Base-by-base conservation (phyloP, 345 rosid species). In the Salix dunnii region DNA sequence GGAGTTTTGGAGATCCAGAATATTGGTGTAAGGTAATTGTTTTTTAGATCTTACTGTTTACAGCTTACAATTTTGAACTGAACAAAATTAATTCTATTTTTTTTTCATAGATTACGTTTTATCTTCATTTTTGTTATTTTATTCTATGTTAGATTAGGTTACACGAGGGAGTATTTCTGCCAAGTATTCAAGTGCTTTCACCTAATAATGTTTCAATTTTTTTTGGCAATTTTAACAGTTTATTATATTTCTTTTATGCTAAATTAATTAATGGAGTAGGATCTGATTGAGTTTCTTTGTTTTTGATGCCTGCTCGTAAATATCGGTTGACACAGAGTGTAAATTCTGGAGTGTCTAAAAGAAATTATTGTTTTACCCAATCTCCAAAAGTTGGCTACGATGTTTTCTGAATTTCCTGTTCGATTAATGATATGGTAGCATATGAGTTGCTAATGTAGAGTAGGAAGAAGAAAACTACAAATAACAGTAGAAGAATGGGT, bases 11-110 rank as follows among this genome's bases (percentile, higher is more conserved):
- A 67, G 76, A 70, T 70, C 70, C 58, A 30, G 71, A 73, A 74
- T 49, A 71, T 67, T 31, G 20, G 30, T 63, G 49, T 8, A 28
- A 82, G 87, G 86, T 80, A 79, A 40, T 69, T 78, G 71, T 40
- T 46, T 51, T 74, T 38, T 46, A 64, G 71, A 60, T 75, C 55
- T 48, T 67, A 60, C 53, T 43, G 62, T 43, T 38, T 67, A 23
- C 35, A 68, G 43, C 33, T 30, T 23, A 62, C 8, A 33, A 27
- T 38, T 76, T 67, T 51, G 8, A 67, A 17, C 25, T 33, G 63
- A 23, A 58, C 28, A 23, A n/a, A 58, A 58, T 3, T 21, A 43
- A 68, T 20, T 8, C 35, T 68, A 13, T 38, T 7, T 13, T 27
- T 68, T n/a, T 55, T 11, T 23, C 55, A 43, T 46, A 43, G 70